These are phyloP conservation scores for Evernia prunastri DNA, from an alignment of 495 filamentous ascomycete genomes.

Conservation along the genomic window DNA sequence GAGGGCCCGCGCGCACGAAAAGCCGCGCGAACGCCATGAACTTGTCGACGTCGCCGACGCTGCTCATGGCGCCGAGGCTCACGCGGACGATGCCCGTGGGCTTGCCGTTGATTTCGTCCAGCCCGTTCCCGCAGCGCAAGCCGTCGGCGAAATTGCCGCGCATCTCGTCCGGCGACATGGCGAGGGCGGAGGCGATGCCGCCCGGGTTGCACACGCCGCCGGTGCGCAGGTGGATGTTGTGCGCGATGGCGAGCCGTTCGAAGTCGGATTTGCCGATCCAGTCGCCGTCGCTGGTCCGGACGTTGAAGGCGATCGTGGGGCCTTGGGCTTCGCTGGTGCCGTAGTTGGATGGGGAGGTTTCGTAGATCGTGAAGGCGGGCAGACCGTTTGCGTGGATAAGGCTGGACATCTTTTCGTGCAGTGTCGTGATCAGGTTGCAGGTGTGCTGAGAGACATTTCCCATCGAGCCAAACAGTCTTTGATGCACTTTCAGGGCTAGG, in stretches of 20 bases:
- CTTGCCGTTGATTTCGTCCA: conserved; percentile 73
- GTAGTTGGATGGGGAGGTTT: conserved; percentile 35
- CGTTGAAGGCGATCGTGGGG: conserved; percentile 78
- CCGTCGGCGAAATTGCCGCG: conserved; percentile 73
- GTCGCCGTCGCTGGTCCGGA: conserved; percentile 55
- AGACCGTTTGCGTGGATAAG: conserved; percentile 63
- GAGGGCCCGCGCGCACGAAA: conserved; percentile 9
- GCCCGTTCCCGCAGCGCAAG: conserved; percentile 68
- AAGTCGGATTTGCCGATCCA: conserved; percentile 80
- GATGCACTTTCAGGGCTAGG: conserved; percentile 62
- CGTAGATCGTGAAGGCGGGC: conserved; percentile 62
- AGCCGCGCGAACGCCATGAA: conserved; percentile 60
- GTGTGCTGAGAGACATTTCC: conserved; percentile 67
- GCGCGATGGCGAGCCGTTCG: conserved; percentile 72
- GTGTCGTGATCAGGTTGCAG: conserved; percentile 50
- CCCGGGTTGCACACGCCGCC: conserved; percentile 91
- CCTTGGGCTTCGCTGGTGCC: conserved; percentile 52
- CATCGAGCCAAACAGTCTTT: conserved; percentile 64
- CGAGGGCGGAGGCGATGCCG: conserved; percentile 63
- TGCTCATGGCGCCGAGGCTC: conserved; percentile 87
- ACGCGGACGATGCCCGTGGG: conserved; percentile 81
- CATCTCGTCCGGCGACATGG: conserved; percentile 70
- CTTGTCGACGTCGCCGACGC: conserved; percentile 60
- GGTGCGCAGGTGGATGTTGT: conserved; percentile 73
- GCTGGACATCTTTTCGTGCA: conserved; percentile 52